phyloP scores from a whole-genome alignment of 257 asterid species.

The Fraxinus anomala region DNA sequence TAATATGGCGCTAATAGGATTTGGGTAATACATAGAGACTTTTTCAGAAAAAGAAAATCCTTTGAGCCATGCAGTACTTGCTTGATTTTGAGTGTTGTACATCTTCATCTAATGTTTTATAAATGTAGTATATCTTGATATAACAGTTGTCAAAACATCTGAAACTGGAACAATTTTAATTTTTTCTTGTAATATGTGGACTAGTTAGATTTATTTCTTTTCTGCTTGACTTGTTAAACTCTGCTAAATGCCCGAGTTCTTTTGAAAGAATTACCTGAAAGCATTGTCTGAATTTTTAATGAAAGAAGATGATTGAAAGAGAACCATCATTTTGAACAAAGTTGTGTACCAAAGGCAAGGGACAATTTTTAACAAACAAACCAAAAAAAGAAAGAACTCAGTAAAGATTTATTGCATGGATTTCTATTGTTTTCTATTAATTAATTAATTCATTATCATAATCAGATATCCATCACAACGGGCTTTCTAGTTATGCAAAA shows the following conservation, averaged over 20 bases:
- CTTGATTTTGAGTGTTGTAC: not conserved
- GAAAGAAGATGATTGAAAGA: not conserved
- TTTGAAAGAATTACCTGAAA: not conserved
- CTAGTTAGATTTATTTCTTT: not conserved
- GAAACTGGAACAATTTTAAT: not conserved
- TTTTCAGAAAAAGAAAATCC: not conserved
- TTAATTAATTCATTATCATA: conserved; percentile 7
- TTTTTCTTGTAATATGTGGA: not conserved
- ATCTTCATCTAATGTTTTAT: not conserved
- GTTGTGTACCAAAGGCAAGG: not conserved
- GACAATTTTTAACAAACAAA: not conserved
- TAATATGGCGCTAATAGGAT: not conserved
- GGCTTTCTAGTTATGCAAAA: conserved; percentile 79
- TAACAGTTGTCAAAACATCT: not conserved
- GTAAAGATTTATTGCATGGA: not conserved
- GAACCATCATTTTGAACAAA: not conserved
- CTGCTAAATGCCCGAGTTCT: not conserved
- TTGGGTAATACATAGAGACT: not conserved
- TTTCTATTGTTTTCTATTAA: conserved; percentile 17
- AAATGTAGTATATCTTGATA: not conserved
- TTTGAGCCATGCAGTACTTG: not conserved
- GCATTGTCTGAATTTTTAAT: not conserved
- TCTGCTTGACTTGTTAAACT: not conserved
- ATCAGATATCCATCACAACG: conserved; percentile 72
- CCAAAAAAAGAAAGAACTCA: not conserved